These are phyloP conservation scores for Diaporthe amygdali DNA, from an alignment of 2,329 filamentous ascomycete species.

Conservation along the genomic window DNA sequence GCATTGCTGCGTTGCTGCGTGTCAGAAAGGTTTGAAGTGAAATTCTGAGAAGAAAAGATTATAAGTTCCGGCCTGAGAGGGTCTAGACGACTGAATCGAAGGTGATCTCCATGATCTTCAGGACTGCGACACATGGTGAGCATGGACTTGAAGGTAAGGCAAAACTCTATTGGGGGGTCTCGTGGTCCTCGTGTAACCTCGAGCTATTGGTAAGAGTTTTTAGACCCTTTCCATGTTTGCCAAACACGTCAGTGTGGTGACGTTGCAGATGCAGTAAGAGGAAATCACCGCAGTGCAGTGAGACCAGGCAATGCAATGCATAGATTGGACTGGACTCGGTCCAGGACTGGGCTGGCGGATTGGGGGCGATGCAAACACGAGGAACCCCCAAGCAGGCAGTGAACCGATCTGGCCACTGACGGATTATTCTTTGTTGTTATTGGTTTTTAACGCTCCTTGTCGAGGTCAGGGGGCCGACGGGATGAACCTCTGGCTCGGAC, in stretches of 20 bases:
- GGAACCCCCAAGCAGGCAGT: not conserved
- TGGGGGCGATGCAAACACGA: constrained; percentile 7
- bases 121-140: constrained; percentile 6
- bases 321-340: not conserved
- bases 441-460: not conserved
- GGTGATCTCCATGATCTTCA: constrained; percentile 11
- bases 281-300: not conserved
- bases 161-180: constrained; percentile 1
- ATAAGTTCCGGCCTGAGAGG: not conserved
- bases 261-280: not conserved
- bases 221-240: not conserved
- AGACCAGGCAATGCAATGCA: not conserved
- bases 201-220: constrained; percentile 12
- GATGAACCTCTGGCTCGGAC: constrained; percentile 5
- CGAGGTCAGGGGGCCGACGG: not conserved
- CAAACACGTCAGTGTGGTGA: constrained; percentile 1
- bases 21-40: constrained; percentile 7
- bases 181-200: not conserved
- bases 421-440: not conserved
- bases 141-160: constrained; percentile 2
- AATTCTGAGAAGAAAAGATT: not conserved
- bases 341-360: not conserved
- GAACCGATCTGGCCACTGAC: not conserved
- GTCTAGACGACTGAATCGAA: constrained; percentile 4
- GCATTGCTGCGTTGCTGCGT: not conserved